Evolutionary conservation across 2,329 filamentous ascomycete species (phyloP).

Genomic region (Aphanoascus verrucosus): DNA sequence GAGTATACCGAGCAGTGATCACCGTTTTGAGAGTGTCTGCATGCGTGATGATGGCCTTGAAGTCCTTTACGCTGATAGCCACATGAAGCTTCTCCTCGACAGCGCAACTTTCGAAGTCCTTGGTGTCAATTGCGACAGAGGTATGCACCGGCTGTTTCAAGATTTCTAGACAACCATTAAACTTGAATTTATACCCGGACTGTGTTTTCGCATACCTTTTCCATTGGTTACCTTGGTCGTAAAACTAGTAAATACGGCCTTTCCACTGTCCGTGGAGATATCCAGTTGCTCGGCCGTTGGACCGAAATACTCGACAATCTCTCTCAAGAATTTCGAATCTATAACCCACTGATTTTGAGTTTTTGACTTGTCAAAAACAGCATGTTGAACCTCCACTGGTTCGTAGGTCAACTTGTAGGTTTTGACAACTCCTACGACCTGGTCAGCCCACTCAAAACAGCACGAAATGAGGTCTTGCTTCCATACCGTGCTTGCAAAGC

Average conservation of each 20-base stretch:
- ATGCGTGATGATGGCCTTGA: constrained; percentile 53
- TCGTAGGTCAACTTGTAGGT: constrained; percentile 57
- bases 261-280: constrained; percentile 48
- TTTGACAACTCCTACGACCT: constrained; percentile 47
- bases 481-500: constrained; percentile 48
- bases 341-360: constrained; percentile 51
- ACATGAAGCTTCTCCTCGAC: constrained; percentile 52
- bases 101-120: constrained; percentile 51
- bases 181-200: neutral
- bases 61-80: constrained; percentile 55
- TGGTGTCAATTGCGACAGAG: constrained; percentile 50
- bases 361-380: constrained; percentile 48
- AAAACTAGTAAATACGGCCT: constrained; percentile 54
- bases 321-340: constrained; percentile 46
- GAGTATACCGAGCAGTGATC: constrained; percentile 49
- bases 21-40: constrained; percentile 48
- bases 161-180: constrained; percentile 38
- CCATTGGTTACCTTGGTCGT: constrained; percentile 54
- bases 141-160: constrained; percentile 56
- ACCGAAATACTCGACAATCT: constrained; percentile 55
- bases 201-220: constrained; percentile 38
- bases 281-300: constrained; percentile 55
- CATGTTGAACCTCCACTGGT: constrained; percentile 51
- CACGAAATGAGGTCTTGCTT: neutral
- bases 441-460: neutral